Conservation (phyloP, 768 basidiomycete species). For the Phallus indusiatus region DNA sequence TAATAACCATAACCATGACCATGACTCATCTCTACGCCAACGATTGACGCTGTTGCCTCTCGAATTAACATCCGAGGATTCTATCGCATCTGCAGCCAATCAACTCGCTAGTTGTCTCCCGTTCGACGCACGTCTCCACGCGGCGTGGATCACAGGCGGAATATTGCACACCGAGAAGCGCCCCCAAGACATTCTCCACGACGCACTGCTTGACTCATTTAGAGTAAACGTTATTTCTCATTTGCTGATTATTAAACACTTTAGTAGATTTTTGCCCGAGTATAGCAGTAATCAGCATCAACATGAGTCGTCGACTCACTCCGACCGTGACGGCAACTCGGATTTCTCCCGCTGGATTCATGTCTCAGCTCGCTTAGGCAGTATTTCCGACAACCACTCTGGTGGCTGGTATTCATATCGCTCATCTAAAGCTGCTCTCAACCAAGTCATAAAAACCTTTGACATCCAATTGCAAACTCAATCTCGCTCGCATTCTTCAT, state of each 20-base stretch:
- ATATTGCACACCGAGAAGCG: slow-evolving; percentile 46
- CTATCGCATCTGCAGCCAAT: slow-evolving; percentile 39
- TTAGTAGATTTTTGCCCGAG: slow-evolving; percentile 45
- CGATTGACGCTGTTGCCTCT: slow-evolving; percentile 39
- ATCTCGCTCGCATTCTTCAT: slow-evolving; percentile 16
- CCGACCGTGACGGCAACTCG: slow-evolving; percentile 19
- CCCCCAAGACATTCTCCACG: slow-evolving; percentile 37
- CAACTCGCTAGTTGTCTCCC: slow-evolving; percentile 28
- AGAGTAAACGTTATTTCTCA: slow-evolving; percentile 52
- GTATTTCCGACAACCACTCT: slow-evolving; percentile 44
- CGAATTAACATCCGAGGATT: slow-evolving; percentile 42
- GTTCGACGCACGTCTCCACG: slow-evolving; percentile 33
- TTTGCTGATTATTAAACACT: slow-evolving; percentile 53
- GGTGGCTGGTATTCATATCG: slow-evolving; percentile 61
- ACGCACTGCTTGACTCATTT: slow-evolving; percentile 35
- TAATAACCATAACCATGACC: too few species aligned
- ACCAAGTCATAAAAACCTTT: slow-evolving; percentile 54
- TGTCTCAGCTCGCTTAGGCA: slow-evolving; percentile 49
- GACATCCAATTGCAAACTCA: slow-evolving; percentile 43
- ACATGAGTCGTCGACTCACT: neutral
- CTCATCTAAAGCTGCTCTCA: slow-evolving; percentile 52
- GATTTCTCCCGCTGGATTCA: slow-evolving; percentile 46
- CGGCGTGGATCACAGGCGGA: slow-evolving; percentile 47
- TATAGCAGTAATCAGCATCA: slow-evolving; percentile 6
- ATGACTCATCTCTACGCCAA: neutral